Evolutionary conservation across 2,329 filamentous ascomycete genomes (phyloP).

Genomic region (Aspergillus eucalypticola): DNA sequence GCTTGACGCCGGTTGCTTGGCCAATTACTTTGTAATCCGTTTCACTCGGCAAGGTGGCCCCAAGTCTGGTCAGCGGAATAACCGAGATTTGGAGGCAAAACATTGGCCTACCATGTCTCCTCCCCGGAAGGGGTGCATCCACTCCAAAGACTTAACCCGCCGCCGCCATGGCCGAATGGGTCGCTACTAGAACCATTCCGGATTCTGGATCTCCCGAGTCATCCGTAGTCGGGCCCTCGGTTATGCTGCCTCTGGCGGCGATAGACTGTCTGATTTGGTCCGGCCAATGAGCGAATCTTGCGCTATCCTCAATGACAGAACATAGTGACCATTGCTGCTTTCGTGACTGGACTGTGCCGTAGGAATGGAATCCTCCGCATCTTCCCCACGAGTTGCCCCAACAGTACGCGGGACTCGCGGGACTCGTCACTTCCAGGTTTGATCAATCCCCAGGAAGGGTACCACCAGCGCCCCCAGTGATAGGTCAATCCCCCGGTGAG

Average conservation of each 20-base stretch:
- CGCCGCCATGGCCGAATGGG: constrained; percentile 1
- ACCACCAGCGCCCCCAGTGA: constrained; percentile 2
- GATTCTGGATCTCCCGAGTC: not conserved
- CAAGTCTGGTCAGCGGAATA: not conserved
- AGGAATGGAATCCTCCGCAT: constrained; percentile 27
- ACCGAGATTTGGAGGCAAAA: constrained; percentile 9
- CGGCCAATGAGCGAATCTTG: constrained; percentile 11
- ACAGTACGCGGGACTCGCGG: constrained; percentile 9
- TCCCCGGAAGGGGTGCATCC: constrained; percentile 4
- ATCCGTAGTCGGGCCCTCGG: constrained; percentile 9
- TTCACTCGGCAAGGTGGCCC: not conserved
- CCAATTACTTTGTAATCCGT: not conserved
- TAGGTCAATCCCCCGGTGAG: not conserved
- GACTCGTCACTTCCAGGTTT: constrained; percentile 18
- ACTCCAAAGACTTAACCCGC: constrained; percentile 19
- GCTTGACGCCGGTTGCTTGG: not conserved
- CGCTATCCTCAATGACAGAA: constrained; percentile 9
- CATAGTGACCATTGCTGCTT: constrained; percentile 6
- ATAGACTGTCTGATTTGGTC: not conserved
- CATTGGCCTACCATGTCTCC: constrained; percentile 1
- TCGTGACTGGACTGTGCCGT: constrained; percentile 20
- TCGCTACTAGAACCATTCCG: constrained; percentile 2
- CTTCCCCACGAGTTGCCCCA: constrained; percentile 20
- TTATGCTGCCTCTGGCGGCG: constrained; percentile 4
- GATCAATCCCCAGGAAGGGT: constrained; percentile 15